These are phyloP conservation scores for Kodamaea nitidulidarum DNA, from an alignment of 805 yeast genomes.

Conservation along the genomic window DNA sequence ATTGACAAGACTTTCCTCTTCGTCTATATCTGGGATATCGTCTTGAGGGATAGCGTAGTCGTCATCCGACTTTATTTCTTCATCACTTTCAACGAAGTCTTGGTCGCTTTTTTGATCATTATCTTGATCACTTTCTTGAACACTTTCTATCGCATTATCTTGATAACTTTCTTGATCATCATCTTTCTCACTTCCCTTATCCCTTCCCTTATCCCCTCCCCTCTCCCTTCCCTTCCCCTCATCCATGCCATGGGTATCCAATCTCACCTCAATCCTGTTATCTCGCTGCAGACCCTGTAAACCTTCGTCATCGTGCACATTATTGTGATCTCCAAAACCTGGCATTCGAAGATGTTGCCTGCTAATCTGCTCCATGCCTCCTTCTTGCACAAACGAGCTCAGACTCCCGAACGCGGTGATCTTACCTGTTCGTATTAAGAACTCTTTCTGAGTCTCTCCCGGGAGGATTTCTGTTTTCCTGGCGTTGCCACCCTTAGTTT, in stretches of 20 bases:
- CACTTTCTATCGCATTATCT: background rate
- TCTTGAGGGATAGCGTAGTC: background rate
- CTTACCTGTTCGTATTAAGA: constrained; percentile 80
- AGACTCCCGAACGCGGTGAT: constrained; percentile 87
- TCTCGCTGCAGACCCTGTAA: constrained; percentile 11
- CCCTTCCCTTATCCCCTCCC: no score
- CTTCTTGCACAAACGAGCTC: constrained; percentile 49
- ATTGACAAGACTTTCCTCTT: constrained; percentile 21
- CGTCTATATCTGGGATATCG: background rate
- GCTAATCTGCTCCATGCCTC: constrained; percentile 10
- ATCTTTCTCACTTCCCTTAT: no score
- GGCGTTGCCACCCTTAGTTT: constrained; percentile 6
- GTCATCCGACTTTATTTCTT: background rate
- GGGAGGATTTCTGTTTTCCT: constrained; percentile 43
- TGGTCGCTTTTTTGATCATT: background rate
- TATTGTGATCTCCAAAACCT: constrained; percentile 37
- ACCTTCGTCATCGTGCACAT: background rate
- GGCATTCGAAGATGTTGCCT: constrained; percentile 45
- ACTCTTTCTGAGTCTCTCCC: constrained; percentile 79
- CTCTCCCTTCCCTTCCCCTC: no score
- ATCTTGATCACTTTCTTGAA: background rate
- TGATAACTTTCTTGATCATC: no score
- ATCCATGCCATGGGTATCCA: no score
- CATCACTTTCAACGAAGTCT: background rate
- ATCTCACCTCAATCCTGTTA: constrained; percentile 1